phyloP scores from a whole-genome alignment of 177 flowering plant species.

The Vitis hybrid region DNA sequence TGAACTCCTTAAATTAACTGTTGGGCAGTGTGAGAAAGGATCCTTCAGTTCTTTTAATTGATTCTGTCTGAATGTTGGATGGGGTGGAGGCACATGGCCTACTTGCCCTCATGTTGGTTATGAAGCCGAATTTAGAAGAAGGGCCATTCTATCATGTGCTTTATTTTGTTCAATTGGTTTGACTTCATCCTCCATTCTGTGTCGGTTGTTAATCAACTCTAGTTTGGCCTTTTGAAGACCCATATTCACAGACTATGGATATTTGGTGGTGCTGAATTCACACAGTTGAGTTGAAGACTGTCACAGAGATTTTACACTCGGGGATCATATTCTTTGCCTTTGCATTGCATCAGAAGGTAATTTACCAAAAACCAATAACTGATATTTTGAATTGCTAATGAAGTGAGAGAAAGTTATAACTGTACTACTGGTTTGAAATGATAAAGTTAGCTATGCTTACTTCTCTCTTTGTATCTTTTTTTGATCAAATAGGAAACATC shows the following conservation, averaged over 20 bases:
- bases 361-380: slow-evolving; percentile 23
- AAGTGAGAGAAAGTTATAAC: slow-evolving; percentile 6
- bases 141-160: slow-evolving; percentile 9
- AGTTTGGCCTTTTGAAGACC: slow-evolving; percentile 5
- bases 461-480: background rate
- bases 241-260: slow-evolving; percentile 3
- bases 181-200: background rate
- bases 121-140: slow-evolving; percentile 4
- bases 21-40: slow-evolving; percentile 48
- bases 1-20: slow-evolving; percentile 35
- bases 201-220: background rate
- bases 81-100: slow-evolving; percentile 12
- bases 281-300: slow-evolving; percentile 24
- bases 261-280: slow-evolving; percentile 14
- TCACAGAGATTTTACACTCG: slow-evolving; percentile 18
- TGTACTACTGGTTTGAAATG: slow-evolving; percentile 12
- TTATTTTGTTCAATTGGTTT: slow-evolving; percentile 7
- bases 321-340: slow-evolving; percentile 35
- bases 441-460: slow-evolving; percentile 2
- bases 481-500: background rate
- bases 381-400: slow-evolving; percentile 14
- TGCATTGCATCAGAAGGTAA: slow-evolving; percentile 35
- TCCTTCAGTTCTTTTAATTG: slow-evolving; percentile 25
- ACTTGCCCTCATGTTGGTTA: background rate
- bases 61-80: slow-evolving; percentile 23